phyloP scores from a whole-genome alignment of 306 rosid genomes.

The Rosa multiflora region DNA sequence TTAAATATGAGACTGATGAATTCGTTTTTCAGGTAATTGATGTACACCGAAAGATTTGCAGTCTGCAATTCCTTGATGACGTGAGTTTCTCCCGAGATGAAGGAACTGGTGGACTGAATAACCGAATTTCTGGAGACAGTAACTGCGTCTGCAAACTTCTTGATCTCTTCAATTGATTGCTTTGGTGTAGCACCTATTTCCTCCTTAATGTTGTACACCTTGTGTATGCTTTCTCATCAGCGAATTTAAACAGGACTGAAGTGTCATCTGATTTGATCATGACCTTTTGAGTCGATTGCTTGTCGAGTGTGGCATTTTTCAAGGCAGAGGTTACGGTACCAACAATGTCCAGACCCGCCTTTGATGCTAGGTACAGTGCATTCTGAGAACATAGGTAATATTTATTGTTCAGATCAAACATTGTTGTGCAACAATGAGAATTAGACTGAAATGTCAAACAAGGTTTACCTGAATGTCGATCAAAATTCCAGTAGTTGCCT shows the following conservation, averaged over 20 bases:
- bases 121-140: constrained; percentile 37
- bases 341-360: constrained; percentile 71
- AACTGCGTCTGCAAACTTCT: constrained; percentile 66
- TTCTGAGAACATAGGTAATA: constrained; percentile 39
- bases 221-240: constrained; percentile 49
- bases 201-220: constrained; percentile 39
- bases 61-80: constrained; percentile 54
- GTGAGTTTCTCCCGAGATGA: constrained; percentile 36
- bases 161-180: constrained; percentile 53
- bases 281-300: constrained; percentile 61
- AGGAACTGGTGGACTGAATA: constrained; percentile 11
- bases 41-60: constrained; percentile 57
- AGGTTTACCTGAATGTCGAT: too few species aligned
- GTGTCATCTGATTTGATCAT: constrained; percentile 78
- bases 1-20: constrained; percentile 57
- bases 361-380: constrained; percentile 79
- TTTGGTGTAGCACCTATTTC: constrained; percentile 41
- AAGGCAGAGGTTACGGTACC: constrained; percentile 48
- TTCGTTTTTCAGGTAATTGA: constrained; percentile 59
- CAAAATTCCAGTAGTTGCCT: too few species aligned
- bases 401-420: neutral
- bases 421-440: neutral
- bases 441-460: too few species aligned
- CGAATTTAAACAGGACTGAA: constrained; percentile 70
- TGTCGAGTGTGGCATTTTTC: constrained; percentile 69